Conservation (phyloP, 306 rosid species). For the Cucurbita maxima region DNA sequence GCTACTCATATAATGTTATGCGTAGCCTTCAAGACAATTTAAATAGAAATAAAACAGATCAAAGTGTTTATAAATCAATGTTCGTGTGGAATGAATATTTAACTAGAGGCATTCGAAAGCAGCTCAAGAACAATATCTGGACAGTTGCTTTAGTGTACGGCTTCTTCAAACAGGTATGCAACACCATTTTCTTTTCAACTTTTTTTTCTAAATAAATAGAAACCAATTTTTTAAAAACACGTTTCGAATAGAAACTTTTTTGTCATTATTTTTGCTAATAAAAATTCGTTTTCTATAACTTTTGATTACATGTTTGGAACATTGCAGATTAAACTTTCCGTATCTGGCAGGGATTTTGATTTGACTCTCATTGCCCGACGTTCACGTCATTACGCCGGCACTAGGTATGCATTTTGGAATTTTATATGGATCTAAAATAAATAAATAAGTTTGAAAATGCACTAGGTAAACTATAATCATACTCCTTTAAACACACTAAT, state of each 20-base stretch:
- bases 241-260: too few relatives aligned
- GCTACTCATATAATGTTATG: slow-evolving; percentile 93
- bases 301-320: slow-evolving; percentile 5
- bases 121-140: slow-evolving; percentile 65
- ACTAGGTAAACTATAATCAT: too few relatives aligned
- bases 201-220: too few relatives aligned
- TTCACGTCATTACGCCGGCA: slow-evolving; percentile 95
- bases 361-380: slow-evolving; percentile 82
- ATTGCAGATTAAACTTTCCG: slow-evolving; percentile 53
- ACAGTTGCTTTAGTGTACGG: slow-evolving; percentile 89
- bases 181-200: too few relatives aligned
- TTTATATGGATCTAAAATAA: not conserved
- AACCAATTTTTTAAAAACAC: too few relatives aligned
- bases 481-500: too few relatives aligned
- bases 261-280: not conserved
- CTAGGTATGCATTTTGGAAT: slow-evolving; percentile 31
- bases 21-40: slow-evolving; percentile 79
- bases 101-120: slow-evolving; percentile 65
- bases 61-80: slow-evolving; percentile 53
- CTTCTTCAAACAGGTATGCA: slow-evolving; percentile 60
- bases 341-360: slow-evolving; percentile 42
- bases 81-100: slow-evolving; percentile 96
- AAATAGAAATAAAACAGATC: slow-evolving; percentile 36
- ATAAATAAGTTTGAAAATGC: too few relatives aligned
- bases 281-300: not conserved